Base-by-base conservation (phyloP, 257 asterid genomes). In the Ballota nigra region DNA sequence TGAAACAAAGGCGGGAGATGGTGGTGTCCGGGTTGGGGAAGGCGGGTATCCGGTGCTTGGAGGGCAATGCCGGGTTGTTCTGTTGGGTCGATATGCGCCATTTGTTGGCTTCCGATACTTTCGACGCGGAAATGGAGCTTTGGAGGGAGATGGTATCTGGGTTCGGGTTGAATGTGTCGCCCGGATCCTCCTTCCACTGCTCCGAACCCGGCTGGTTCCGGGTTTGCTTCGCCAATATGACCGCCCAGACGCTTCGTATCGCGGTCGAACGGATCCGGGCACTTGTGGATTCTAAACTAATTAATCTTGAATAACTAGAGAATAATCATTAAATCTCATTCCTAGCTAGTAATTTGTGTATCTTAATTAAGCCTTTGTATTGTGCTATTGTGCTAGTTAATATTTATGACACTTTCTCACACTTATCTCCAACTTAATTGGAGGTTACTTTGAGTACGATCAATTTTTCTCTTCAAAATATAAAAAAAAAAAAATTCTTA, bases 171-270 rank as follows among this genome's bases (percentile, higher is more conserved):
- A 83, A 83, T 3, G 76, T 83, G 1, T 73, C 82, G 0, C 84
- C 87, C 0, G 87, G 87, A 1, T 77, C 82, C 3, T 79, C 84
- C 0, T 83, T 70, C 61, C 87, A 83, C 43, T 83, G 84, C 60
- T 0, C 0, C 1, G 87, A 83, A 40, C 87, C 87, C 12, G 87
- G 87, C 12, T 83, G 87, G 87, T 83, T 83, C 64, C 78, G 87
- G 2, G 77, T 83, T 15, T 79, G 87, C 24, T 83, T 77, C 5
- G 87, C 87, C 0, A 83, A 83, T 34, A 23, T 79, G 82, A 18
- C 34, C 0, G 2, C 29, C 2, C 59, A 77, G 12, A 73, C 80
- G 1, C 84, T 83, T 8, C 13, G 38, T 2, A 33, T 74, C 8
- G 43, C 87, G 1, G 58, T 83, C 45, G 24, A 68, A 12, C 59